Percentiles rank a stretch among this genome's conserved stretches.
These are phyloP conservation scores for Gamsiella multidivaricata DNA, from an alignment of 192 early-diverging fungal genomes.

Conservation along the genomic window DNA sequence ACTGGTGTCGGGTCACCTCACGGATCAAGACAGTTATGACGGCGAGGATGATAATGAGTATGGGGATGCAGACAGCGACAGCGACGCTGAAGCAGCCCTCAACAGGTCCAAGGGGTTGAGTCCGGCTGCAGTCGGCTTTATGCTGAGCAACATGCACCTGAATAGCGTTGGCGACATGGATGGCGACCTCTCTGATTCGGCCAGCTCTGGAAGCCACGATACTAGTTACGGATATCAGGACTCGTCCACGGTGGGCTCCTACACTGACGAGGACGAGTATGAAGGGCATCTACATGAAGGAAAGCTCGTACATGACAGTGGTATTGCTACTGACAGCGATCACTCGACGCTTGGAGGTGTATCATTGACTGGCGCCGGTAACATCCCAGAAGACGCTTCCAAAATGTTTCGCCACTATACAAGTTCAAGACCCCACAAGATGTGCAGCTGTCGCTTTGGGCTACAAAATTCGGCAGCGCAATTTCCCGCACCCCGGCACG, in stretches of 20 bases:
- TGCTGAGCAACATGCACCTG: neutral
- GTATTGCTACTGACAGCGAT: neutral
- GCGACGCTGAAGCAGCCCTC: neutral
- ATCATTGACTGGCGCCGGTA: neutral
- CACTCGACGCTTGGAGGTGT: neutral
- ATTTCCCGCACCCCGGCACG: neutral
- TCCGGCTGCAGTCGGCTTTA: too few relatives aligned
- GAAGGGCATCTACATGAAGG: neutral
- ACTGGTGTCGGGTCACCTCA: neutral
- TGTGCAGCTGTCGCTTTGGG: neutral
- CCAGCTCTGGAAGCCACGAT: constrained; percentile 2
- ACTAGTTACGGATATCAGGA: neutral
- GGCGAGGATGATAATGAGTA: constrained; percentile 7
- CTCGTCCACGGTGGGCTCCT: neutral
- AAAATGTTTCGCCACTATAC: neutral
- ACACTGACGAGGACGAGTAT: neutral
- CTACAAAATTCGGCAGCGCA: neutral
- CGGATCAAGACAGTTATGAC: constrained; percentile 12
- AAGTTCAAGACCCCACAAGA: neutral
- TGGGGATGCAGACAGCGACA: constrained; percentile 5
- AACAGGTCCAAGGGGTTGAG: too few relatives aligned
- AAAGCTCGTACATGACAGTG: neutral
- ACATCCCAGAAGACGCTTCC: neutral
- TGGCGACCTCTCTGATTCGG: neutral
- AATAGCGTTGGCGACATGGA: neutral